A percentile compares a stretch with the other conserved stretches of the same genome.
Conservation (phyloP, 441 rosid genomes). For the Dalechampia spathulata region DNA sequence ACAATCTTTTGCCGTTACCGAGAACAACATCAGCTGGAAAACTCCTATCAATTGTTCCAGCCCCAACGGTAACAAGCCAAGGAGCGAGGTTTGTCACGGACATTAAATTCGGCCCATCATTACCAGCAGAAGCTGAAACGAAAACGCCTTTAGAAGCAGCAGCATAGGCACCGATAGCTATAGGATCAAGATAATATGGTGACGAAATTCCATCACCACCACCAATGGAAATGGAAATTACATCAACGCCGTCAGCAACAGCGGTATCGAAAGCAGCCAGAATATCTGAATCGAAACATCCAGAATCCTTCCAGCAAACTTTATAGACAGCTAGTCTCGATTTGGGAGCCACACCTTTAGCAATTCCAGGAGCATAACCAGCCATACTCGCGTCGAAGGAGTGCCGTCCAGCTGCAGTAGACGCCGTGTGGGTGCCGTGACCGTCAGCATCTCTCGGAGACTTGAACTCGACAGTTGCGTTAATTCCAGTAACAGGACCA, state of each 20-base stretch:
- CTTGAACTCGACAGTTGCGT: slow-evolving; percentile 59
- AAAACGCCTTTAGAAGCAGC: slow-evolving; percentile 51
- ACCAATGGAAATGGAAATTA: slow-evolving; percentile 62
- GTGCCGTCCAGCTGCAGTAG: slow-evolving; percentile 72
- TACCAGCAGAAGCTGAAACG: slow-evolving; percentile 58
- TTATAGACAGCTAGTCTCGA: slow-evolving; percentile 65
- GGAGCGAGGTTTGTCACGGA: slow-evolving; percentile 69
- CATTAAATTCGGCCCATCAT: slow-evolving; percentile 64
- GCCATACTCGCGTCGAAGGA: slow-evolving; percentile 56
- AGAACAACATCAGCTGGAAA: slow-evolving; percentile 59
- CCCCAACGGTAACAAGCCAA: slow-evolving; percentile 61
- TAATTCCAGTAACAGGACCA: slow-evolving; percentile 43
- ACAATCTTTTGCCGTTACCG: slow-evolving; percentile 44
- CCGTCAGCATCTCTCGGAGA: slow-evolving; percentile 89
- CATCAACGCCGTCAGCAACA: slow-evolving; percentile 57
- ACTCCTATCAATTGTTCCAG: slow-evolving; percentile 56
- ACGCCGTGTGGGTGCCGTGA: slow-evolving; percentile 86
- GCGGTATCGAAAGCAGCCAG: slow-evolving; percentile 69
- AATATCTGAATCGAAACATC: slow-evolving; percentile 73
- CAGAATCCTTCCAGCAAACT: slow-evolving; percentile 73
- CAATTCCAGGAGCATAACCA: slow-evolving; percentile 68
- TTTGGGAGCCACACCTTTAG: slow-evolving; percentile 81
- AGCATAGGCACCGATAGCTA: slow-evolving; percentile 60
- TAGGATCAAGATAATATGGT: slow-evolving; percentile 70
- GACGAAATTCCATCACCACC: slow-evolving; percentile 66